A percentile compares a stretch with the other conserved stretches of the same genome.
phyloP scores from a whole-genome alignment of 225 moss, liverwort and hornwort genomes.

The Straminergon stramineum region DNA sequence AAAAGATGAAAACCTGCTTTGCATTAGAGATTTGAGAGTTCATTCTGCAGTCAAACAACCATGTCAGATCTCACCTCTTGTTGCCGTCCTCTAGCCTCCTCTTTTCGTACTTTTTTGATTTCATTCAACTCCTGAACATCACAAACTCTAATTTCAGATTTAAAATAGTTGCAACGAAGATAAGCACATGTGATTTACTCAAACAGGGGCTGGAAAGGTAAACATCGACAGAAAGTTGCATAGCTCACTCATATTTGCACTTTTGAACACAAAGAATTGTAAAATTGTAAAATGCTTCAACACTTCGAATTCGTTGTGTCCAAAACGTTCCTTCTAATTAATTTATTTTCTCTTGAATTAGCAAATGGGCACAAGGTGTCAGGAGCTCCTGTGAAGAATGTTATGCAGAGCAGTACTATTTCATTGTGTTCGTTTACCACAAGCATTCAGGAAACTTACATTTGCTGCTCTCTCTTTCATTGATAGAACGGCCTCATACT shows the following conservation, averaged over 20 bases:
- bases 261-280: not conserved
- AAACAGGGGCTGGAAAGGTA: not conserved
- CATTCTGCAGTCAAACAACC: not conserved
- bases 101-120: not conserved
- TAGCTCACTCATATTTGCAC: not conserved
- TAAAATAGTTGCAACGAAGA: not conserved
- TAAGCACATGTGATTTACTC: too few relatives aligned
- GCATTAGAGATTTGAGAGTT: not conserved
- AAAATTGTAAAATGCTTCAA: not conserved
- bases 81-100: not conserved
- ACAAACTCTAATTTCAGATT: not conserved
- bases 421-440: not conserved
- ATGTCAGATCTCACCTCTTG: not conserved
- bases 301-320: not conserved
- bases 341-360: not conserved
- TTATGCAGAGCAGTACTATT: not conserved
- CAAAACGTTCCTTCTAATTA: not conserved
- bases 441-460: not conserved
- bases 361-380: not conserved
- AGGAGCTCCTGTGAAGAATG: not conserved
- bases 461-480: not conserved
- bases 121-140: conserved; percentile 3
- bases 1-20: not conserved
- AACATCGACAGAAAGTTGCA: not conserved
- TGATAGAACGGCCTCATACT: not conserved